Base-by-base conservation (phyloP, 345 rosid genomes). In the Populus alba region DNA sequence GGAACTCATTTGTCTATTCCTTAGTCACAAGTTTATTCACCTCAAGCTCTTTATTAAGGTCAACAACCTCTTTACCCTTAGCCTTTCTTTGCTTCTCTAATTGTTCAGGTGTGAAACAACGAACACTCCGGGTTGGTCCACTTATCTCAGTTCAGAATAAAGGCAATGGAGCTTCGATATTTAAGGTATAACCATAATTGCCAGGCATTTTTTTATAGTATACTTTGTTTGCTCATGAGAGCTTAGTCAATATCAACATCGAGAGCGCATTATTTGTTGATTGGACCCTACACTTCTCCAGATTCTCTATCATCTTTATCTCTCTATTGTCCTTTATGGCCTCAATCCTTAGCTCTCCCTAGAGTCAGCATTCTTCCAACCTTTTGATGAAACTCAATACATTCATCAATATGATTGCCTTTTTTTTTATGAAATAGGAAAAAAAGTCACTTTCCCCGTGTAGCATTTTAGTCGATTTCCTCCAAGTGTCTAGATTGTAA, bases 391-490 rank as follows among this genome's bases (percentile, higher is more conserved):
- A 51, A 51, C 43, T 39, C 43, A 2, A 39, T 39, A 8, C 3
- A 39, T 8, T 39, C 11, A 39, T 39, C 43, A 39, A 51, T 51
- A 18, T 51, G 57, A 18, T 51, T 51, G 57, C 57, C 57, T 1
- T 51, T 51, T n/a, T n/a, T 51, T 7, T 51, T 1, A 51, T 51
- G n/a, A 9, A 51, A 51, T 6, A n/a, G 57, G 3, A 8, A 18
- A 8, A 18, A 6, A 18, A 51, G 0, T 51, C 3, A 1, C 0
- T 2, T 6, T 6, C 3, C 9, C 2, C 0, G 3, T 18, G 57
- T 0, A 0, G 0, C 0, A 0, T 18, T 18, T 6, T 0, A 6
- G 9, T 0, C 0, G 57, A 0, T 18, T 1, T 6, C 9, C 9
- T 0, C 1, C 0, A 6, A 18, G 0, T 51, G 22, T 18, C 57